Percentiles rank a stretch among this genome's conserved stretches.
Conservation (phyloP, 2,329 filamentous ascomycete species). For the Clonostachys rhizophaga region DNA sequence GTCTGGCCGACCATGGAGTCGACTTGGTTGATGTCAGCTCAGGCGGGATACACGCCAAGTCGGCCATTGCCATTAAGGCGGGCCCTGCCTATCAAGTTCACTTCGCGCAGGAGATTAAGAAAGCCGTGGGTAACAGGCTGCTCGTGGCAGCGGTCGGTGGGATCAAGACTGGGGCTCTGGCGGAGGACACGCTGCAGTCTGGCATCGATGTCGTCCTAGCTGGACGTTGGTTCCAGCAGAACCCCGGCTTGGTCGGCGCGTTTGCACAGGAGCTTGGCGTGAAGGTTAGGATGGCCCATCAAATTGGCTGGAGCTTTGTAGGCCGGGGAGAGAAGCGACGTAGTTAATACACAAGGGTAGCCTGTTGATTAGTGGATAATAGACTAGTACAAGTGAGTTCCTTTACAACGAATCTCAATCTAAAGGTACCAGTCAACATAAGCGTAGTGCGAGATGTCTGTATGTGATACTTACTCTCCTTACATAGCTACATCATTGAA, state of each 20-base stretch:
- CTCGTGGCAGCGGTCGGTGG: constrained; percentile 40
- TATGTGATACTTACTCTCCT: too few species aligned
- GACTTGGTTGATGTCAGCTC: constrained; percentile 82
- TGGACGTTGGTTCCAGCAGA: constrained; percentile 47
- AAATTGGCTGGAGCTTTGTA: constrained; percentile 12
- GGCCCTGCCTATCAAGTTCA: constrained; percentile 70
- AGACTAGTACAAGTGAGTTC: too few species aligned
- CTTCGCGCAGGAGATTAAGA: constrained; percentile 67
- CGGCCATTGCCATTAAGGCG: constrained; percentile 53
- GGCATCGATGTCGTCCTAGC: constrained; percentile 37
- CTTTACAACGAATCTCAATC: too few species aligned
- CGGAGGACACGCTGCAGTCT: constrained; percentile 33
- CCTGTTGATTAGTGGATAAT: too few species aligned
- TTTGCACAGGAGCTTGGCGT: constrained; percentile 44
- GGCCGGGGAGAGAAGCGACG: background rate
- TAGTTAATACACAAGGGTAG: too few species aligned
- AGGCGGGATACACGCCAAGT: constrained; percentile 62
- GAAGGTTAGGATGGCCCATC: constrained; percentile 36
- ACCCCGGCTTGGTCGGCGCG: constrained; percentile 42
- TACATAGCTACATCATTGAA: too few species aligned
- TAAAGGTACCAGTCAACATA: too few species aligned
- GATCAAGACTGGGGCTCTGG: constrained; percentile 21
- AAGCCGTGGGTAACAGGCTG: constrained; percentile 59
- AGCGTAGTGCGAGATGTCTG: too few species aligned
- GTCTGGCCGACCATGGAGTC: constrained; percentile 68